Evolutionary conservation across 2,329 filamentous ascomycete species (phyloP).

Genomic region (Hymenoscyphus fraxineus): DNA sequence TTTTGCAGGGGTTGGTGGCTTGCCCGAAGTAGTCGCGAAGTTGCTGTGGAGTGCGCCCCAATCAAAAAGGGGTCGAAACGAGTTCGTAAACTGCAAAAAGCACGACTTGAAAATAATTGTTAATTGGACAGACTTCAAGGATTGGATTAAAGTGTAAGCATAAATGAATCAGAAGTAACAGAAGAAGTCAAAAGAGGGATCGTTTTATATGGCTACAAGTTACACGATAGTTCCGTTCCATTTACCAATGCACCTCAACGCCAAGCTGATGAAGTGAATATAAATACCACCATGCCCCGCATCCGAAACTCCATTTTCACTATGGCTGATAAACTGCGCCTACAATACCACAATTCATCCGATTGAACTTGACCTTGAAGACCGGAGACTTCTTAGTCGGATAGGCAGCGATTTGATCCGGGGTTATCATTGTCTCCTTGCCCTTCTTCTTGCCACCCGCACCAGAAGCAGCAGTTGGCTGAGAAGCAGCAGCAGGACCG

Average conservation of each 20-base stretch:
- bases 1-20: background rate
- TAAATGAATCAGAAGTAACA: background rate
- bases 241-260: conserved; percentile 2
- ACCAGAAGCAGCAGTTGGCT: conserved; percentile 33
- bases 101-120: background rate
- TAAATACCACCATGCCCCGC: background rate
- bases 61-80: too few species aligned
- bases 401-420: conserved; percentile 92
- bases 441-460: conserved; percentile 64
- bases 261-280: background rate
- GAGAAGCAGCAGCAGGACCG: conserved; percentile 27
- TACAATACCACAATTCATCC: conserved; percentile 90
- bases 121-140: background rate
- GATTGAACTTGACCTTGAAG: conserved; percentile 87
- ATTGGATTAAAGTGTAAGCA: background rate
- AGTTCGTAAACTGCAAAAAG: too few species aligned
- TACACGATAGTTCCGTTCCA: background rate
- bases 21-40: background rate
- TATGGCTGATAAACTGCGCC: conserved; percentile 60
- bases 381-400: conserved; percentile 95
- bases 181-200: background rate
- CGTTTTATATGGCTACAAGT: background rate
- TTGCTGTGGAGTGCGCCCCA: too few species aligned
- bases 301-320: background rate
- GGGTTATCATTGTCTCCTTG: conserved; percentile 85